These are phyloP conservation scores for Cucumis hystrix DNA, from an alignment of 306 rosid genomes.

Conservation along the genomic window DNA sequence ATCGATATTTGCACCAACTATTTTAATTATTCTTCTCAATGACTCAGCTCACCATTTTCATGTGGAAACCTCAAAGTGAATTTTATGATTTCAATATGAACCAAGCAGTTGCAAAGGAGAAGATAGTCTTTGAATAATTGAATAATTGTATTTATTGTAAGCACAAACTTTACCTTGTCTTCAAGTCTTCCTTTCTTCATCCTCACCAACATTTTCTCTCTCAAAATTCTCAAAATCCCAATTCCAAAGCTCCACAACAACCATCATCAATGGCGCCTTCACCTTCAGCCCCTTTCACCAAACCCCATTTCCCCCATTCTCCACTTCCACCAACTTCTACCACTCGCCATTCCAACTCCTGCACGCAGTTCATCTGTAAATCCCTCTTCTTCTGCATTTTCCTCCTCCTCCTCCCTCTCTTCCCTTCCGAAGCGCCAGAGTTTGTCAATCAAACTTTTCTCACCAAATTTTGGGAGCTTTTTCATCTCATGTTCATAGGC, in stretches of 20 bases:
- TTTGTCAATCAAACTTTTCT: conserved; percentile 42
- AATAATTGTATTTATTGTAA: neutral
- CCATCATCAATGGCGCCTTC: conserved; percentile 46
- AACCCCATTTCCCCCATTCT: conserved; percentile 29
- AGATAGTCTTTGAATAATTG: conserved; percentile 11
- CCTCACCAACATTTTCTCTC: conserved; percentile 12
- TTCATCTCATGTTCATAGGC: conserved; percentile 66
- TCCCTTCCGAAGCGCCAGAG: conserved; percentile 91
- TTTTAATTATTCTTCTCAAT: too few relatives aligned
- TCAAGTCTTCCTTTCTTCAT: conserved; percentile 44
- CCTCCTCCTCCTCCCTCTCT: conserved; percentile 36
- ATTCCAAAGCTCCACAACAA: neutral
- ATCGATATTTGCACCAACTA: too few relatives aligned
- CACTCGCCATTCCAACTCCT: conserved; percentile 36
- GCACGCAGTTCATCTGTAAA: conserved; percentile 34
- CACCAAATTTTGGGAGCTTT: conserved; percentile 69
- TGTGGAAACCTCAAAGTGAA: too few relatives aligned
- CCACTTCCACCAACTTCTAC: conserved; percentile 28
- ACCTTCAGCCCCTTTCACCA: conserved; percentile 27
- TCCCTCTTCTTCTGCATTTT: conserved; percentile 30
- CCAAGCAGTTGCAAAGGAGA: neutral
- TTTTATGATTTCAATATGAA: too few relatives aligned
- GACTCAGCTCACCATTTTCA: too few relatives aligned
- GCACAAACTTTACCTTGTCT: conserved; percentile 10
- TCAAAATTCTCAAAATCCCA: neutral